Conservation (phyloP, 352 stramenopile species). For the Thraustochytrium striatum region DNA sequence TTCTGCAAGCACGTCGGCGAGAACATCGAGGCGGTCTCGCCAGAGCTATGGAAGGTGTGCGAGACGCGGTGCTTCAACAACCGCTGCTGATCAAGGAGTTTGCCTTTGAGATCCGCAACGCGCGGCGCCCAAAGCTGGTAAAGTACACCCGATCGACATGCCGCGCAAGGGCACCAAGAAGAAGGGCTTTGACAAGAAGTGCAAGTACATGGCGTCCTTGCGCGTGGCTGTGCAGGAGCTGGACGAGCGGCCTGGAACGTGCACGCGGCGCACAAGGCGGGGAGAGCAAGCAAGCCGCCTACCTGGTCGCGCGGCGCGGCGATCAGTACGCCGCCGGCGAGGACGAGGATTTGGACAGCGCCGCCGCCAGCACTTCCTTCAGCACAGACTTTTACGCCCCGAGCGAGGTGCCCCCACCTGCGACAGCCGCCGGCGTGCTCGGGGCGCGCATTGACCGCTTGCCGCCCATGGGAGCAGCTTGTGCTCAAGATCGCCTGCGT, state of each 20-base stretch:
- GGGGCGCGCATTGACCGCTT: conserved; percentile 13
- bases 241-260: conserved; percentile 34
- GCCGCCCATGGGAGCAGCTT: conserved; percentile 21
- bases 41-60: conserved; percentile 27
- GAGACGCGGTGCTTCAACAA: conserved; percentile 42
- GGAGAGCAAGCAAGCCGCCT: conserved; percentile 19
- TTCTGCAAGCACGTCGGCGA: conserved; percentile 37
- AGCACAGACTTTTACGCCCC: conserved; percentile 12
- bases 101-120: conserved; percentile 23
- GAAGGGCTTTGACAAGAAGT: neutral
- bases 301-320: neutral
- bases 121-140: conserved; percentile 14
- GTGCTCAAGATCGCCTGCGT: conserved; percentile 39
- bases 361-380: neutral
- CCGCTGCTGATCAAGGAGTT: conserved; percentile 45
- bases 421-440: conserved; percentile 23
- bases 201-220: conserved; percentile 12
- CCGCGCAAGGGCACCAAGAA: neutral
- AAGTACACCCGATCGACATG: neutral
- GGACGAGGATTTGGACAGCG: conserved; percentile 7
- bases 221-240: conserved; percentile 20
- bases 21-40: neutral
- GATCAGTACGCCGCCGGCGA: neutral
- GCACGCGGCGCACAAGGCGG: conserved; percentile 27
- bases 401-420: conserved; percentile 4